Conservation (phyloP, 208 protist species). For the Wallacemonas sp. region DNA sequence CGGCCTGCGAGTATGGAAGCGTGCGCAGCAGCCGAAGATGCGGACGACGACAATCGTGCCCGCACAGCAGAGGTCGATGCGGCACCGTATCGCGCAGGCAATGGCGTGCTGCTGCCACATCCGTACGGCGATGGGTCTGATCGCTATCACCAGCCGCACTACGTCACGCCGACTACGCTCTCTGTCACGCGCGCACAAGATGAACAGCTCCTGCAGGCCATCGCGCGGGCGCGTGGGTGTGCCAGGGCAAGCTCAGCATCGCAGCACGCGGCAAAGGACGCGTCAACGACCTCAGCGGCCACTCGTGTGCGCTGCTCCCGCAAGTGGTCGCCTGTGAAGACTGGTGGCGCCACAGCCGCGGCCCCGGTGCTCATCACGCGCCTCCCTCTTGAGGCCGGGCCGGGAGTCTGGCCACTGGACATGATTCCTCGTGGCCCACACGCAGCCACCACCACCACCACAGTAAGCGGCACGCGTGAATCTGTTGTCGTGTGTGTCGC, state of each 20-base stretch:
- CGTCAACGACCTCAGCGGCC: neutral
- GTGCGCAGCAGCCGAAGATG: neutral
- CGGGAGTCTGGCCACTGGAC: conserved; percentile 57
- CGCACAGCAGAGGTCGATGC: too few species aligned
- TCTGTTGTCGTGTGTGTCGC: conserved; percentile 12
- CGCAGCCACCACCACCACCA: neutral
- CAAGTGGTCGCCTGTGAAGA: neutral
- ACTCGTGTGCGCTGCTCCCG: conserved; percentile 6
- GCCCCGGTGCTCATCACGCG: conserved; percentile 46
- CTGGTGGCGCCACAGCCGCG: neutral
- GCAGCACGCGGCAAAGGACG: neutral
- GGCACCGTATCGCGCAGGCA: too few species aligned
- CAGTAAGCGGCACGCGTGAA: neutral
- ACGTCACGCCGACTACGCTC: conserved; percentile 3
- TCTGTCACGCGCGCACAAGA: conserved; percentile 10
- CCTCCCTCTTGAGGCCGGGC: conserved; percentile 58
- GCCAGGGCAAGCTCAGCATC: neutral
- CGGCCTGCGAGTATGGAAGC: neutral
- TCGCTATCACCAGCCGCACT: neutral
- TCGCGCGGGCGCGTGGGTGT: neutral
- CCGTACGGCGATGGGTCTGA: too few species aligned
- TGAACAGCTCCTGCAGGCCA: conserved; percentile 9
- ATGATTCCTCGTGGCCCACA: conserved; percentile 22
- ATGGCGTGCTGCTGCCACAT: too few species aligned
- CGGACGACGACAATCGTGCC: neutral